phyloP scores from a whole-genome alignment of 1,284 basidiomycete species.

The Malassezia japonica region DNA sequence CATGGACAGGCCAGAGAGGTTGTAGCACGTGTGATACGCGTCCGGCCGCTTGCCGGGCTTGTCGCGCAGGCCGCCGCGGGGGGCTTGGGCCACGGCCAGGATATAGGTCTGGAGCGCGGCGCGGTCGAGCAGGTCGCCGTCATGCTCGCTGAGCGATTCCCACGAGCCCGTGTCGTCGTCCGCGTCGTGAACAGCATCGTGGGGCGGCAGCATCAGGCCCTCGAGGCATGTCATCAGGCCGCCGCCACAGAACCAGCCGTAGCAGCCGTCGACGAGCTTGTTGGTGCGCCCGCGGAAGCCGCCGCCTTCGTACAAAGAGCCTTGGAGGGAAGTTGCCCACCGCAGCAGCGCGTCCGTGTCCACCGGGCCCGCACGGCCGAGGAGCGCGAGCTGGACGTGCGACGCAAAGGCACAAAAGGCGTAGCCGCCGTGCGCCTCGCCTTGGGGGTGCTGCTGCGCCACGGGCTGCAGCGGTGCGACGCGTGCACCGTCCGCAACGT shows the following conservation, averaged over 20 bases:
- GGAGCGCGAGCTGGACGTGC: constrained; percentile 66
- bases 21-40: constrained; percentile 48
- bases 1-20: constrained; percentile 38
- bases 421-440: constrained; percentile 96
- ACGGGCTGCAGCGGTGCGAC: constrained; percentile 14
- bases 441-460: constrained; percentile 55
- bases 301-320: constrained; percentile 68
- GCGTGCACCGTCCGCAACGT: constrained; percentile 21
- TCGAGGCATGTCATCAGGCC: constrained; percentile 75
- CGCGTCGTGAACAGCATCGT: not conserved
- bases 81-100: constrained; percentile 66
- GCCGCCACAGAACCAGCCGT: constrained; percentile 89
- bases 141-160: constrained; percentile 1
- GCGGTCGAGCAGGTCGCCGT: constrained; percentile 30
- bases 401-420: constrained; percentile 82
- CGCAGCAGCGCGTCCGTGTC: constrained; percentile 61
- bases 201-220: constrained; percentile 51
- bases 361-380: constrained; percentile 51
- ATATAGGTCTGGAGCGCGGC: constrained; percentile 78
- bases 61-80: constrained; percentile 70
- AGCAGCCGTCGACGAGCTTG: constrained; percentile 97
- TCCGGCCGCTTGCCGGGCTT: constrained; percentile 76
- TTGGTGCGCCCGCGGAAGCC: constrained; percentile 91
- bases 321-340: constrained; percentile 84
- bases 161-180: not conserved